phyloP scores from a whole-genome alignment of 2,329 filamentous ascomycete genomes.

The Xylaria polymorpha region DNA sequence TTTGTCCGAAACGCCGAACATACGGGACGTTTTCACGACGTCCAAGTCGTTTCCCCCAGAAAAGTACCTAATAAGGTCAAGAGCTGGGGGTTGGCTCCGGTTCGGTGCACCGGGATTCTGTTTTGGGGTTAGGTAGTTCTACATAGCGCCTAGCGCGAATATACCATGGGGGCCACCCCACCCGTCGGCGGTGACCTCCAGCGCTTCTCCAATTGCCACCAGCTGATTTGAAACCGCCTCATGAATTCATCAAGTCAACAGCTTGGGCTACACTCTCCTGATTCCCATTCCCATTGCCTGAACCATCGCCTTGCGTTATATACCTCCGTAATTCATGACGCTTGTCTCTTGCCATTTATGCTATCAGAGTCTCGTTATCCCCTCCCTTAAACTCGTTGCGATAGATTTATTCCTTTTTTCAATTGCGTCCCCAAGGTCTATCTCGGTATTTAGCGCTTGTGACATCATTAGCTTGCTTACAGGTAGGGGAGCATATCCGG shows the following conservation, averaged over 20 bases:
- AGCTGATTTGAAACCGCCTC: constrained; percentile 29
- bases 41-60: constrained; percentile 13
- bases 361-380: neutral
- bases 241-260: neutral
- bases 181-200: neutral
- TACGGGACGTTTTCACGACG: neutral
- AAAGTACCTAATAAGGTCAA: neutral
- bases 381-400: neutral
- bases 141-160: neutral
- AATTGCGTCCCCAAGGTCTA: neutral
- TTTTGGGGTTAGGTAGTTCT: constrained; percentile 29
- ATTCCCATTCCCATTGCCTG: neutral
- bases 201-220: constrained; percentile 33
- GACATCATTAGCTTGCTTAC: constrained; percentile 30
- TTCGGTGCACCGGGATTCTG: constrained; percentile 25
- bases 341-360: neutral
- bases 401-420: neutral
- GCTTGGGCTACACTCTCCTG: neutral
- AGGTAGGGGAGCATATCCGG: neutral
- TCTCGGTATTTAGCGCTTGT: constrained; percentile 11
- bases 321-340: neutral
- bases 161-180: constrained; percentile 14
- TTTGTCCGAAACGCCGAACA: constrained; percentile 45
- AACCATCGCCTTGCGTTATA: neutral
- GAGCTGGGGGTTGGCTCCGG: constrained; percentile 17